Base-by-base conservation (phyloP, 768 basidiomycete species). In the Grammothele lineata region DNA sequence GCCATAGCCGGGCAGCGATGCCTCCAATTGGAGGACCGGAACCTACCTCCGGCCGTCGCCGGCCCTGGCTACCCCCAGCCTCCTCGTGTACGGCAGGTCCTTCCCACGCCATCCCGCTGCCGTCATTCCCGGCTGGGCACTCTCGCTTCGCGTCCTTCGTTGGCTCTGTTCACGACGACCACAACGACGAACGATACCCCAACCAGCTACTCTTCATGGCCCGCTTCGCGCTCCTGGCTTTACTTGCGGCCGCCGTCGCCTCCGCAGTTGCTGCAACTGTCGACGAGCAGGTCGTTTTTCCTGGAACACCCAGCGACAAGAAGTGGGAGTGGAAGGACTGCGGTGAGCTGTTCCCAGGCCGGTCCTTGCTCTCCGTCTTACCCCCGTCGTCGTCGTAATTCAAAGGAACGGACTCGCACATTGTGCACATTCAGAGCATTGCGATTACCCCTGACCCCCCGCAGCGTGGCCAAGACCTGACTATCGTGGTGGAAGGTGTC, bases 361-460 rank as follows among this genome's bases (percentile, higher is more conserved):
- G 27, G 27, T 30, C 27, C n/a, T 30, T 14, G 27, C 7, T 7
- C 27, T 7, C 27, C 27, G 8, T 7, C 27, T 30, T 30, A 30
- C 14, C n/a, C n/a, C n/a, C n/a, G n/a, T n/a, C n/a, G n/a, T n/a
- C n/a, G n/a, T n/a, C n/a, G 27, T 14, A 14, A 14, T 30, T 34
- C 33, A 45, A 63, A 87, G 83, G 85, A 25, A 14, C 38, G 6
- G 39, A 62, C 3, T 47, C 51, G 0, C 75, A 85, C 50, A 53
- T 69, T 4, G 62, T 91, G 48, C 75, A 85, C 55, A 70, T 97
- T 43, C 59, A 87, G 17, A 83, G 78, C n/a, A 83, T 97, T 47
- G 46, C 61, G 2, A 71, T 97, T 32, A 75, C 69, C 14, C 96
- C 96, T 0, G 91, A 97, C 59, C 94, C 95, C 25, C 96, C 96